Conservation (phyloP, 345 rosid genomes). For the Syzygium grande region DNA sequence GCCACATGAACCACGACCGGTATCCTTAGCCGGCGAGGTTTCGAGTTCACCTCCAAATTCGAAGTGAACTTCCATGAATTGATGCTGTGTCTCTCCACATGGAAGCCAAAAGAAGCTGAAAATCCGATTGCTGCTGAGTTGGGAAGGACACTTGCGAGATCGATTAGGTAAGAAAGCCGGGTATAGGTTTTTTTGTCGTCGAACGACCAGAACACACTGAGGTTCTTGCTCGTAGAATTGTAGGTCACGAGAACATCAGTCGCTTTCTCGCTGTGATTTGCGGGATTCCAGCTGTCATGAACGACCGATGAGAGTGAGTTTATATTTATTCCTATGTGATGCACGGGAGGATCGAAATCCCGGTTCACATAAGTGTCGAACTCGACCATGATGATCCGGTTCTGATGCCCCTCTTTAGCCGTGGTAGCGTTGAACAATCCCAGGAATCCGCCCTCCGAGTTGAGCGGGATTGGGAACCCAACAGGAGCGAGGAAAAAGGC, state of each 20-base stretch:
- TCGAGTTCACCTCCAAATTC: background rate
- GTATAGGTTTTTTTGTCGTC: background rate
- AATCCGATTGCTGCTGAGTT: background rate
- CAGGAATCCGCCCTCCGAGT: background rate
- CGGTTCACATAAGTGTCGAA: background rate
- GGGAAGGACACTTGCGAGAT: background rate
- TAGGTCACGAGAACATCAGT: background rate
- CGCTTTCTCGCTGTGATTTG: background rate
- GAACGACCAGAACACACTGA: background rate
- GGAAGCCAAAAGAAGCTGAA: background rate
- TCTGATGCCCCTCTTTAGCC: background rate
- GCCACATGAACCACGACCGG: background rate
- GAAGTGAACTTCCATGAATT: background rate
- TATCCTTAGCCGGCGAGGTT: background rate
- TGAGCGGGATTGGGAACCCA: accelerated
- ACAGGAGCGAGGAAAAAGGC: background rate
- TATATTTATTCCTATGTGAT: background rate
- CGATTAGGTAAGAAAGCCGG: background rate
- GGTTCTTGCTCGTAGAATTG: background rate
- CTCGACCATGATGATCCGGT: background rate
- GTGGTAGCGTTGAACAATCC: background rate
- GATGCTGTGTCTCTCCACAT: background rate
- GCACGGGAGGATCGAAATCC: accelerated
- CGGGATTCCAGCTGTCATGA: background rate
- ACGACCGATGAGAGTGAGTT: accelerated